A percentile compares a stretch with the other conserved stretches of the same genome.
These are phyloP conservation scores for Sporodiniella umbellata DNA, from an alignment of 371 early-diverging fungal genomes.

Conservation along the genomic window DNA sequence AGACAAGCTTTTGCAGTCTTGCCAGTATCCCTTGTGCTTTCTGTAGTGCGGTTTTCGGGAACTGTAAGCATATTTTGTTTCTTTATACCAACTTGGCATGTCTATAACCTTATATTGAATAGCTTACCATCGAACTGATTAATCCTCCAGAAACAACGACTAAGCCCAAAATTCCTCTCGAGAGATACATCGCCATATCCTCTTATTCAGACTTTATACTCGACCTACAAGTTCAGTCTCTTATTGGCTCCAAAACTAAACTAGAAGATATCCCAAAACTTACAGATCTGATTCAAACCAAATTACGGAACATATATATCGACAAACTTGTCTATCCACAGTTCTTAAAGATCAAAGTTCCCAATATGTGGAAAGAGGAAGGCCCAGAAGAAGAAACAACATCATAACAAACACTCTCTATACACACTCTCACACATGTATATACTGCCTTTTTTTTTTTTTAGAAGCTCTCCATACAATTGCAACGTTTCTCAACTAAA, in stretches of 20 bases:
- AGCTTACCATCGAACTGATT: conserved; percentile 45
- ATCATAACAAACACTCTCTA: too few relatives aligned
- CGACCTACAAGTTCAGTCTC: conserved; percentile 81
- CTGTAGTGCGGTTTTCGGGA: conserved; percentile 83
- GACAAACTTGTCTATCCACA: conserved; percentile 65
- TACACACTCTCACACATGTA: too few relatives aligned
- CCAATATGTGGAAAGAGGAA: conserved; percentile 41
- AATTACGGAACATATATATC: conserved; percentile 67
- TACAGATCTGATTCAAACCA: conserved; percentile 75
- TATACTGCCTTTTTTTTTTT: too few relatives aligned
- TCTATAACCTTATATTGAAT: background rate
- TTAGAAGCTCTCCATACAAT: too few relatives aligned
- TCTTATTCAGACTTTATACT: conserved; percentile 72
- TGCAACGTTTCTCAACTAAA: too few relatives aligned
- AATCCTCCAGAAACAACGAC: conserved; percentile 44
- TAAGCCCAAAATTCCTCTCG: conserved; percentile 35
- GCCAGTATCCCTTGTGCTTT: conserved; percentile 81
- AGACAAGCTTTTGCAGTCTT: conserved; percentile 81
- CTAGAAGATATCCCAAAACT: conserved; percentile 92
- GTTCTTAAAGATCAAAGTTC: conserved; percentile 49
- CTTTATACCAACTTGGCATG: too few relatives aligned
- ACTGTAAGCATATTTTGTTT: too few relatives aligned
- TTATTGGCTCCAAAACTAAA: conserved; percentile 91
- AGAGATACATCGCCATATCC: conserved; percentile 62
- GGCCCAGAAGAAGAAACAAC: conserved; percentile 4